A percentile compares a stretch with the other conserved stretches of the same genome.
phyloP scores from a whole-genome alignment of 768 basidiomycete genomes.

The Collybiopsis luxurians region DNA sequence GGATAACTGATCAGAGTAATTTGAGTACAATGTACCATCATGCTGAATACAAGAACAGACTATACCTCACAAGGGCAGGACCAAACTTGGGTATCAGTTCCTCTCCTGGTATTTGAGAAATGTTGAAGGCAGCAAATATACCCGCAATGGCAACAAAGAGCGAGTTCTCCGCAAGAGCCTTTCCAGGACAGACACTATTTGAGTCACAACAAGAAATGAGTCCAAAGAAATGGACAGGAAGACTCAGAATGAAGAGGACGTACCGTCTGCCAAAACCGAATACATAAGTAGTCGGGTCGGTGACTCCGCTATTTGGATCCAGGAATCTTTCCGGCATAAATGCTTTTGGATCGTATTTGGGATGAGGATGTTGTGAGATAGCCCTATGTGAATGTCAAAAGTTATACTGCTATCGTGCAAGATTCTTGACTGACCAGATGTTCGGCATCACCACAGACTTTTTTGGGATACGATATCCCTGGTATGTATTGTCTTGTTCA shows the following conservation, averaged over 20 bases:
- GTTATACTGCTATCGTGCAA: neutral
- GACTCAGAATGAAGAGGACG: neutral
- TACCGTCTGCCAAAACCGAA: conserved; percentile 27
- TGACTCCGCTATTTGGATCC: neutral
- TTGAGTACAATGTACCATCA: no score
- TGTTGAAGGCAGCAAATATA: neutral
- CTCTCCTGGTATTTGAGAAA: neutral
- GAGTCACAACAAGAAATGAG: neutral
- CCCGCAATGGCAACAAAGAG: neutral
- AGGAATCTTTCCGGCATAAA: conserved; percentile 2
- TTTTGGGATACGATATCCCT: conserved; percentile 7
- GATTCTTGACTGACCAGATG: conserved; percentile 12
- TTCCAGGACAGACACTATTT: neutral
- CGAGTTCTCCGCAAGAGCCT: neutral
- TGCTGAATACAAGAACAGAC: no score
- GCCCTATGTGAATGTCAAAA: neutral
- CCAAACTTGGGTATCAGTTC: neutral
- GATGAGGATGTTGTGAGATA: neutral
- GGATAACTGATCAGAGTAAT: no score
- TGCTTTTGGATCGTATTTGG: neutral
- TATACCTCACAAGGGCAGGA: no score
- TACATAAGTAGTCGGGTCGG: conserved; percentile 12
- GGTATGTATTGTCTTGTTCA: conserved; percentile 1
- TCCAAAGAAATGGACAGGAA: neutral
- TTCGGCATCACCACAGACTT: conserved; percentile 3